Conservation (phyloP, 2,329 filamentous ascomycete genomes). For the Aspergillus persii region DNA sequence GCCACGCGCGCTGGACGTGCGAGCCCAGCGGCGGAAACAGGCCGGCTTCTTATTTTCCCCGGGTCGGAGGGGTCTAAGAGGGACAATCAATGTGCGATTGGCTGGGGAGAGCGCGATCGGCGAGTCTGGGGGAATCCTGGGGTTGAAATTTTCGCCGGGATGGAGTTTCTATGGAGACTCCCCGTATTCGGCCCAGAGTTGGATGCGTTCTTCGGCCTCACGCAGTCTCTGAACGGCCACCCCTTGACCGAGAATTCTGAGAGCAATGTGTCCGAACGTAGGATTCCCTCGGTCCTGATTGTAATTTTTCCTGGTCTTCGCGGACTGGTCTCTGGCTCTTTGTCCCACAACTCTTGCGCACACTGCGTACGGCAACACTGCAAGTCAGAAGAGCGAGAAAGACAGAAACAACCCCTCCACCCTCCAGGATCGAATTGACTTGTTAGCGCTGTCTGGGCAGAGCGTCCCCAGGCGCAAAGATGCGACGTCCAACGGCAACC, state of each 20-base stretch:
- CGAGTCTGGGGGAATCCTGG: not conserved
- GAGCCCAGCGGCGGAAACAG: not conserved
- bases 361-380: not conserved
- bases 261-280: not conserved
- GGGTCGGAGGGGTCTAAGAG: not conserved
- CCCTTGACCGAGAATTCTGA: not conserved
- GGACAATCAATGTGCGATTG: not conserved
- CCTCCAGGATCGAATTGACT: not conserved
- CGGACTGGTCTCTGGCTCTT: not conserved
- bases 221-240: not conserved
- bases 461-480: not conserved
- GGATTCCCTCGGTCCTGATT: not conserved
- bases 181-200: not conserved
- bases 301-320: not conserved
- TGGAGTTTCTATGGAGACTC: not conserved
- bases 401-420: not conserved
- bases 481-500: conserved; percentile 1
- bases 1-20: not conserved
- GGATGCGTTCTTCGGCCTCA: not conserved
- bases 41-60: not conserved
- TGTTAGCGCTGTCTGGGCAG: not conserved
- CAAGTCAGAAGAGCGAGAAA: not conserved
- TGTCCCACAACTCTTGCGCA: not conserved
- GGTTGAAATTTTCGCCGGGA: not conserved
- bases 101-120: not conserved